phyloP scores from a whole-genome alignment of 2,329 filamentous ascomycete genomes.

The Monosporascus cannonballus region DNA sequence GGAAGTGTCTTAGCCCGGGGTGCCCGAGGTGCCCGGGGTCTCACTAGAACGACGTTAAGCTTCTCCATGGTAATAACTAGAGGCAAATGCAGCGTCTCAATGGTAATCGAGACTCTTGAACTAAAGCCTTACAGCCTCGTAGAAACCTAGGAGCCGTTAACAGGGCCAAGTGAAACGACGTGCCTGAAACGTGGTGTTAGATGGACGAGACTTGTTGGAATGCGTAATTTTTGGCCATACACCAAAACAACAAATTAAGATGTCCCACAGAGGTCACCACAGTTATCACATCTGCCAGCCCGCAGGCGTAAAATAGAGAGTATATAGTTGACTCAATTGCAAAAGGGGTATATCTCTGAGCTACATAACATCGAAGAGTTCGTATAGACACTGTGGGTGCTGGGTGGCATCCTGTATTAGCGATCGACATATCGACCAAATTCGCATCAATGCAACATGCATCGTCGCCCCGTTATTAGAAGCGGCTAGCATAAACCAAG shows the following conservation, averaged over 20 bases:
- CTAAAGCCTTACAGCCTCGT: not conserved
- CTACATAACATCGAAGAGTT: not conserved
- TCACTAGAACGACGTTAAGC: not conserved
- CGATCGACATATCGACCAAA: not conserved
- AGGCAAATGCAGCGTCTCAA: not conserved
- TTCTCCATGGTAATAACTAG: not conserved
- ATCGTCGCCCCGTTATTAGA: not conserved
- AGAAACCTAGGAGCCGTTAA: no score
- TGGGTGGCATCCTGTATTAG: not conserved
- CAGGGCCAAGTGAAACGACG: no score
- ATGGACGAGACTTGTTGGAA: no score
- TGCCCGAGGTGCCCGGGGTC: not conserved
- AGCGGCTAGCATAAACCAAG: not conserved
- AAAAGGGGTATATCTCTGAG: not conserved
- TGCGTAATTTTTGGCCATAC: no score
- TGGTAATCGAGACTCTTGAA: not conserved
- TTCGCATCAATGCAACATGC: not conserved
- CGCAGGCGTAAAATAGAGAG: not conserved
- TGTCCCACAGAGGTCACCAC: not conserved
- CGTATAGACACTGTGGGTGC: not conserved
- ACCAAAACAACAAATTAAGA: not conserved
- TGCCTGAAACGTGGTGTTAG: no score
- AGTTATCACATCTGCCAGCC: not conserved
- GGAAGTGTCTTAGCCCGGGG: not conserved
- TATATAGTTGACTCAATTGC: not conserved